These are phyloP conservation scores for Pichia sp. DNA, from an alignment of 1,139 yeast species.

Conservation along the genomic window DNA sequence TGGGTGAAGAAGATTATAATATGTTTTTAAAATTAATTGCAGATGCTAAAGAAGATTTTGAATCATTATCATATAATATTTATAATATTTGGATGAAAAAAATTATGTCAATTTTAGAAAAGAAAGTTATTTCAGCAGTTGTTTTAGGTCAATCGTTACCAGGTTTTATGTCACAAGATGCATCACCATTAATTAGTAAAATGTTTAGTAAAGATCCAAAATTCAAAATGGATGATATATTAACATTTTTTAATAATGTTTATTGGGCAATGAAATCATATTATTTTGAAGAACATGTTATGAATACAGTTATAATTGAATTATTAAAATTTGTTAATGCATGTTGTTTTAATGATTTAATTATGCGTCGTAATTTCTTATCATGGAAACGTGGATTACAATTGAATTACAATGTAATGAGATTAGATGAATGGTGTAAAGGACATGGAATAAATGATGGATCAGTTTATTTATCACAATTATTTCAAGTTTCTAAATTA, in stretches of 20 bases:
- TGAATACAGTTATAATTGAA: conserved; percentile 81
- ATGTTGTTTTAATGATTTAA: conserved; percentile 88
- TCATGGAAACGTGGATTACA: conserved; percentile 98
- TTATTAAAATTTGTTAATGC: conserved; percentile 86
- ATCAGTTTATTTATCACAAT: conserved; percentile 77
- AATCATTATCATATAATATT: conserved; percentile 85
- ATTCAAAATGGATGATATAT: conserved; percentile 91
- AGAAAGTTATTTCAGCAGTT: conserved; percentile 90
- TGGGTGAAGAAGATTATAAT: conserved; percentile 86
- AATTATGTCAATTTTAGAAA: conserved; percentile 84
- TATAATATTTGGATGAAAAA: conserved; percentile 98
- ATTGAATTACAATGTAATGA: conserved; percentile 90
- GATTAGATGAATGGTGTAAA: conserved; percentile 98
- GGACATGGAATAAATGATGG: conserved; percentile 91
- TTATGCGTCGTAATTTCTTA: conserved; percentile 90
- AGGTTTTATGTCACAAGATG: conserved; percentile 89
- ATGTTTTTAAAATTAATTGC: conserved; percentile 87
- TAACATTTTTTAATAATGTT: conserved; percentile 83
- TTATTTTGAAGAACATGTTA: conserved; percentile 78
- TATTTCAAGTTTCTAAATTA: conserved; percentile 90
- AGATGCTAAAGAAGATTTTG: conserved; percentile 91
- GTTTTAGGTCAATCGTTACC: conserved; percentile 93
- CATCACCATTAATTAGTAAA: conserved; percentile 77
- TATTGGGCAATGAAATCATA: conserved; percentile 93
- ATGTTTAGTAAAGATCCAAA: conserved; percentile 60